Evolutionary conservation across 169 alveolate species (phyloP).

Genomic region (Eimeria necatrix): DNA sequence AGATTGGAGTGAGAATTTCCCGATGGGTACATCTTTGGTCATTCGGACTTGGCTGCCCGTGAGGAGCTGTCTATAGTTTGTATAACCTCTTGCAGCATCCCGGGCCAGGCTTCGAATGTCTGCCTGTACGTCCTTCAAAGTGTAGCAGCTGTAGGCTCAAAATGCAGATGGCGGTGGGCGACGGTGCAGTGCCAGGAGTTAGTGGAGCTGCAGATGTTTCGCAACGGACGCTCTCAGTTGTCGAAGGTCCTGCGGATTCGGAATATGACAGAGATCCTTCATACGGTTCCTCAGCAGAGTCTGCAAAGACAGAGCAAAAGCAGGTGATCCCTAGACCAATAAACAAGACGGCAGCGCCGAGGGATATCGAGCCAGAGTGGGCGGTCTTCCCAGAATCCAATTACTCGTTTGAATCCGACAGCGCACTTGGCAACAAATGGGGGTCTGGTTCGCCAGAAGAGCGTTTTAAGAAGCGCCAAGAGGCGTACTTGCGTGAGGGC

Average conservation of each 20-base stretch:
- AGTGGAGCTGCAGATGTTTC: not conserved
- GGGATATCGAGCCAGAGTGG: constrained; percentile 73
- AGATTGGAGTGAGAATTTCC: no score
- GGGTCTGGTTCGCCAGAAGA: constrained; percentile 51
- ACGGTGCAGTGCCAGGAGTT: not conserved
- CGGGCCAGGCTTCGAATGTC: no score
- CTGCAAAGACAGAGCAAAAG: not conserved
- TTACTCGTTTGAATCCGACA: constrained; percentile 60
- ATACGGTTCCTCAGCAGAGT: not conserved
- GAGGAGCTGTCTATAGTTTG: no score
- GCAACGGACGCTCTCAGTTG: not conserved
- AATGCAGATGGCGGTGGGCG: constrained; percentile 35
- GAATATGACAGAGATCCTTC: not conserved
- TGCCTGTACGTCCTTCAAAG: not conserved
- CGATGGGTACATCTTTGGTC: no score
- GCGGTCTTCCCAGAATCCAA: constrained; percentile 64
- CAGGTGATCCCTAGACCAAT: constrained; percentile 13
- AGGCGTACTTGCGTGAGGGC: constrained; percentile 80
- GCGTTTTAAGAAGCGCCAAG: constrained; percentile 38
- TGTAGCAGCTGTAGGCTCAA: not conserved
- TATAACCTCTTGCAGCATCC: no score
- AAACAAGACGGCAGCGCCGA: constrained; percentile 35
- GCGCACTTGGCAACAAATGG: constrained; percentile 68
- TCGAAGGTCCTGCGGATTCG: not conserved
- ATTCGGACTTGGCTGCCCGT: no score